Percentiles rank a stretch among this genome's conserved stretches.
Evolutionary conservation across 2,329 filamentous ascomycete species (phyloP).

Genomic region (Nannizzia gypsea): DNA sequence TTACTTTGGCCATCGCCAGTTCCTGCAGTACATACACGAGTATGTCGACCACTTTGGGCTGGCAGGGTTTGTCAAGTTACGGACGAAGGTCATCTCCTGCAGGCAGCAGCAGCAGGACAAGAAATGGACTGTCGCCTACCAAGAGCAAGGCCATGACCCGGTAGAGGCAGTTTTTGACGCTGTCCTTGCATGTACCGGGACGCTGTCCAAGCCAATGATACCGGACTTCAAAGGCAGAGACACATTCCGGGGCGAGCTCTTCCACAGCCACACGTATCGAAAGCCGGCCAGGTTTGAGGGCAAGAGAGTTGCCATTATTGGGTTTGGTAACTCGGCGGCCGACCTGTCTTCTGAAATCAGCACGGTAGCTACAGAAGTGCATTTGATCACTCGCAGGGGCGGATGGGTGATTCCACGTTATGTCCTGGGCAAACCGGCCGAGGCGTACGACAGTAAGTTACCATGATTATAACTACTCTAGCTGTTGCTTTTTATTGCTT

Average conservation of each 20-base stretch:
- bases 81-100: slow-evolving; percentile 25
- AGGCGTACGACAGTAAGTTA: slow-evolving; percentile 27
- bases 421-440: slow-evolving; percentile 26
- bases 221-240: slow-evolving; percentile 25
- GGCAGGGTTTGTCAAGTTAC: slow-evolving; percentile 25
- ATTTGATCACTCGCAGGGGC: slow-evolving; percentile 29
- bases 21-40: slow-evolving; percentile 27
- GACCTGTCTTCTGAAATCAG: slow-evolving; percentile 32
- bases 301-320: slow-evolving; percentile 29
- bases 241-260: slow-evolving; percentile 24
- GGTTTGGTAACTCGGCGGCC: slow-evolving; percentile 30
- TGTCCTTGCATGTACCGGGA: slow-evolving; percentile 28
- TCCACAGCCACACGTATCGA: slow-evolving; percentile 32
- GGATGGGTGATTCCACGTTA: slow-evolving; percentile 32
- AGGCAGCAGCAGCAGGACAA: slow-evolving; percentile 15
- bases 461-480: no score
- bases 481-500: no score
- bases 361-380: slow-evolving; percentile 24
- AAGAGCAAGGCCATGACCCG: slow-evolving; percentile 11
- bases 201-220: slow-evolving; percentile 22
- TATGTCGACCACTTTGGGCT: slow-evolving; percentile 30
- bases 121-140: slow-evolving; percentile 23
- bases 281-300: slow-evolving; percentile 25
- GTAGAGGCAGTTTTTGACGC: slow-evolving; percentile 24
- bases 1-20: slow-evolving; percentile 27